Base-by-base conservation (phyloP, 1,284 basidiomycete species). In the Pseudozyma flocculosa region DNA sequence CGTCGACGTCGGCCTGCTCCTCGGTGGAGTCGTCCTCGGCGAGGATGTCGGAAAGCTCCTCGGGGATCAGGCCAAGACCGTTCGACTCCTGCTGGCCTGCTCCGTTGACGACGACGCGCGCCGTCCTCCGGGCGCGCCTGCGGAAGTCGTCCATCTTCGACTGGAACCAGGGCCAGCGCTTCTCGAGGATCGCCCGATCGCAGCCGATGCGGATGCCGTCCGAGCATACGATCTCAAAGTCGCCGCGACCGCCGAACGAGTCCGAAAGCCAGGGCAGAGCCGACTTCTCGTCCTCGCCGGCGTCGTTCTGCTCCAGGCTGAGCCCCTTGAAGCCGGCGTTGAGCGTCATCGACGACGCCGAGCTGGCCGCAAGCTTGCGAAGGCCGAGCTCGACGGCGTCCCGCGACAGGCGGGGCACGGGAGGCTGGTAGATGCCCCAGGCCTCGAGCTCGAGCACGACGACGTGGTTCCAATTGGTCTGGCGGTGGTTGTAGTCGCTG, bases 121-220 rank as follows among this genome's bases (percentile, higher is more conserved):
- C 56, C 23, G 57, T 55, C 37, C 59, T 45, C 30, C 67, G 48
- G 8, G 67, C 64, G 26, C 61, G 55, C 42, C 39, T 58, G 42
- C 64, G 57, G 54, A 56, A 73, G 41, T 72, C 68, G 40, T 57
- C 50, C 60, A 72, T 64, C 63, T 91, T 87, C 48, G 87, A 83
- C 54, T 84, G 85, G 82, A 96, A 93, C 93, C 93, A 96, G 0
- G 88, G 85, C 93, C 93, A 97, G 15, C 92, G 84, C 37, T 88
- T 86, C 75, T 90, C 87, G 19, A 97, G 81, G 18, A 91, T 79
- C 73, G 84, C 86, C 40, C 90, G 84, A 21, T 90, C 91, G 76
- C 90, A 93, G 42, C 84, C 81, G 57, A 97, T 84, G 62, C 84
- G 84, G 52, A 90, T 84, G 1, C 90, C 90, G 77, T 97, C 93